Evolutionary conservation across 805 yeast genomes (phyloP), one percentile per base, ranked within the genome.

Genomic region (Candida boleticola): DNA sequence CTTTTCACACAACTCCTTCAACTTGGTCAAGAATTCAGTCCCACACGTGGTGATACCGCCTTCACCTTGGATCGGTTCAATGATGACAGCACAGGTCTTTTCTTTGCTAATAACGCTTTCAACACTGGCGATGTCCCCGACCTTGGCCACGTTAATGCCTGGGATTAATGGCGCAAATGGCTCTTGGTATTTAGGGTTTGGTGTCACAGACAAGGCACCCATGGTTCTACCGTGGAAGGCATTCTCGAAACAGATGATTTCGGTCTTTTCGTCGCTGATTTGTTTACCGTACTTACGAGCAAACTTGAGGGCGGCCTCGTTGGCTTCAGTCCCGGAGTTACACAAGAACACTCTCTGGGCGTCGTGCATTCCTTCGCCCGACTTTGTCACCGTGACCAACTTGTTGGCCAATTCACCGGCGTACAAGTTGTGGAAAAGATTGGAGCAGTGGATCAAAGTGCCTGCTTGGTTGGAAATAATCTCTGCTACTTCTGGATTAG

Each of bases 11-110:
- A 85, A 64, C 53, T 77, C 63, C 51, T 84, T 82, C 59, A 92
- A 68, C 38, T 79, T 80, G 3, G 71, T 58, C 47, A 92, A 71
- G 58, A 87, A 89, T 33, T 81, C 86, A 0, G 64, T 51, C 29
- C 77, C 72, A 44, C 88, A 77, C 17, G 83, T 80, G 55, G 82
- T 80, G 16, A 92, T 83, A 43, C 99, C 99, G 44, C 99, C 98
- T 68, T 92, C 99, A 52, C 98, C 99, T 71, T 93, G 99, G 45
- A 93, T 83, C 18, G 99, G 99, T 66, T 93, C 99, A 29, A 93
- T 82, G 42, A 93, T 93, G 23, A 93, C 93, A 41, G 90, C 99
- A 53, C 96, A 88, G 1, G 90, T 83, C 49, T 80, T 79, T 3
- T 77, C 81, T 46, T 60, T 59, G 47, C 74, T 69, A 36, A 85